Percentiles rank a stretch among this genome's conserved stretches.
Evolutionary conservation across 2,329 filamentous ascomycete species (phyloP).

Genomic region (Elsinoe necatrix): DNA sequence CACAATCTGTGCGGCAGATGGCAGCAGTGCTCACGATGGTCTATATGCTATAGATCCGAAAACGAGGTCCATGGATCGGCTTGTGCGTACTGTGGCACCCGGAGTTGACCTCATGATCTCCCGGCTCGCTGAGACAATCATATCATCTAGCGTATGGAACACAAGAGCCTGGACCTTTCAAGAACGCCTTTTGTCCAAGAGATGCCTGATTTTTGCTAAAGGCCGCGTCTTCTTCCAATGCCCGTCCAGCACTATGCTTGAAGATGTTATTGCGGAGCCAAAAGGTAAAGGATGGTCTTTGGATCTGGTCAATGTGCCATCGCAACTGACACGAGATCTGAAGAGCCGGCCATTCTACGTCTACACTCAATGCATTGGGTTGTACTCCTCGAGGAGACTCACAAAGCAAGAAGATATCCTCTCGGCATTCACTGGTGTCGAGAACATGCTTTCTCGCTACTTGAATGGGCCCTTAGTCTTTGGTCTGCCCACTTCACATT

Average conservation of each 20-base stretch:
- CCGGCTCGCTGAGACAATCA: conserved; percentile 21
- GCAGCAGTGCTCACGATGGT: conserved; percentile 16
- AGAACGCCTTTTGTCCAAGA: conserved; percentile 31
- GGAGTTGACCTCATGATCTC: conserved; percentile 22
- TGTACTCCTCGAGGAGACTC: conserved; percentile 27
- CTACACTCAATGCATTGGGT: conserved; percentile 27
- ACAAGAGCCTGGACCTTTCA: conserved; percentile 35
- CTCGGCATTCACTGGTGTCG: conserved; percentile 30
- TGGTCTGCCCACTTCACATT: conserved; percentile 30
- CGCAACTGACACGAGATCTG: conserved; percentile 26
- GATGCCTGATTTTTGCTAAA: conserved; percentile 32
- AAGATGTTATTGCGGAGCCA: conserved; percentile 27
- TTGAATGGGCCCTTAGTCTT: conserved; percentile 25
- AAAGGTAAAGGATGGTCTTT: conserved; percentile 25
- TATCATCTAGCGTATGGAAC: conserved; percentile 28
- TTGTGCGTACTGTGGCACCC: conserved; percentile 17
- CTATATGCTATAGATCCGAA: background rate
- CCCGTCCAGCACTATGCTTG: conserved; percentile 21
- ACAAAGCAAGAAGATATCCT: conserved; percentile 26
- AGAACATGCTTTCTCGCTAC: conserved; percentile 22
- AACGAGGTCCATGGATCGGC: background rate
- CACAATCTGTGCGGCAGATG: conserved; percentile 32
- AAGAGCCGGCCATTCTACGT: conserved; percentile 24
- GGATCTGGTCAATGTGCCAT: conserved; percentile 25
- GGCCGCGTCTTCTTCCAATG: conserved; percentile 30